Evolutionary conservation across 2,329 filamentous ascomycete genomes (phyloP), one percentile per base, ranked within the genome.

Genomic region (Sarocladiaceae sp.): DNA sequence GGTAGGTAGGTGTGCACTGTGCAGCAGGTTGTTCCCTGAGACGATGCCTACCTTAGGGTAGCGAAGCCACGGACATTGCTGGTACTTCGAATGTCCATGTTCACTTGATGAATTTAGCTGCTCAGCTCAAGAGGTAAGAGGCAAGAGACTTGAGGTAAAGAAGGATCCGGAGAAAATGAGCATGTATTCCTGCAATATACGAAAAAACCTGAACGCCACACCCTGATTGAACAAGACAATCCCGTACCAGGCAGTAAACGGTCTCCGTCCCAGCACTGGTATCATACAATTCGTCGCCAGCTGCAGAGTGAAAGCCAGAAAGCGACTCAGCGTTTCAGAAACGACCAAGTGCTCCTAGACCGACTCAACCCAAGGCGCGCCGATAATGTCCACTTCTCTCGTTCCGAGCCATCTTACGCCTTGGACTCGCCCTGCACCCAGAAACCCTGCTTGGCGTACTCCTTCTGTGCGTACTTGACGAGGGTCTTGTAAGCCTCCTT

Each of bases 401-500:
- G 13, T 10, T 29, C 20, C 15, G 29, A 10, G 15, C 8, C 29
- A 10, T n/a, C 36, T 52, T 55, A 59, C 29, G 61, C 63, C 56
- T 60, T 65, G 13, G 64, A 64, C 56, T 70, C 68, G 42, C 69
- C 65, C 60, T 69, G 71, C 57, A 68, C 69, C 70, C 74, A 74
- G 63, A 76, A 75, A 55, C 71, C 71, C 71, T 83, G 78, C 71
- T 78, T 82, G 59, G 71, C 69, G 61, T 74, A 75, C 75, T 86
- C 81, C 74, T 86, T 86, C 72, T 85, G 77, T 52, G 82, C 77
- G 48, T 83, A 72, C 76, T 86, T 86, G 59, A 83, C 76, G 53
- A 87, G 71, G 53, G 84, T 79, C 65, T 80, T 78, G 69, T 86
- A 87, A 42, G 76, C 74, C 63, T 86, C 82, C 58, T 72, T 73